Base-by-base conservation (phyloP, 805 yeast species). In the Ogataea methylovora region DNA sequence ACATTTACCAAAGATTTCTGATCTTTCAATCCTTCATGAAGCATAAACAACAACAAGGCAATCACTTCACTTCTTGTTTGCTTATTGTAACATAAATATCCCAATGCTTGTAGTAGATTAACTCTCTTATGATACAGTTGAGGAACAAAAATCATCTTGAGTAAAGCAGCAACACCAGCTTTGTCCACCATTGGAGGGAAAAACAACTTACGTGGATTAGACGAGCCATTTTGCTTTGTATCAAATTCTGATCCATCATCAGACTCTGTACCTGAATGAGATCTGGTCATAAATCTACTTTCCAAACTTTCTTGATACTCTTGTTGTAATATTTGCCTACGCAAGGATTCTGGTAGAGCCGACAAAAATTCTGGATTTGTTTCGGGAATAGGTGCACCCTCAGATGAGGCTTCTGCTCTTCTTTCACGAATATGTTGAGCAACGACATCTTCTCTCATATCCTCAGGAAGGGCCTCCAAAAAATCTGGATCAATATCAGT, bases 401-500 rank as follows among this genome's bases (percentile, higher is more conserved):
- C 60, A 27, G 57, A 49, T 11, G 60, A 52, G 2, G 42, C 84
- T 61, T 64, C 74, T 29, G 66, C 80, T 39, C 92, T 66, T 38
- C 88, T 65, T 44, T 84, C 92, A 27, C 87, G 63, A 6, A 86
- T 63, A 49, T 87, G 95, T 42, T 86, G 90, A 0, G 88, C 75
- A 50, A 84, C 78, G 0, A 87, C 97, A 49, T 88, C 96, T 42
- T 86, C 94, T 32, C 96, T 66, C 84, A 88, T 83, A 34, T 84
- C 92, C 29, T 85, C 95, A 0, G 97, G 97, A 24, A 88, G 66
- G 0, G 95, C 96, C 46, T 80, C 82, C 40, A 88, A 65, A 52
- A 86, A 88, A 44, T 84, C 90, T 0, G 95, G 94, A 58, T 88
- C 97, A 38, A 88, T 85, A 35, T 84, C 96, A 3, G 95, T 79